phyloP scores from a whole-genome alignment of 805 yeast genomes.

The Priceomyces fermenticarens region DNA sequence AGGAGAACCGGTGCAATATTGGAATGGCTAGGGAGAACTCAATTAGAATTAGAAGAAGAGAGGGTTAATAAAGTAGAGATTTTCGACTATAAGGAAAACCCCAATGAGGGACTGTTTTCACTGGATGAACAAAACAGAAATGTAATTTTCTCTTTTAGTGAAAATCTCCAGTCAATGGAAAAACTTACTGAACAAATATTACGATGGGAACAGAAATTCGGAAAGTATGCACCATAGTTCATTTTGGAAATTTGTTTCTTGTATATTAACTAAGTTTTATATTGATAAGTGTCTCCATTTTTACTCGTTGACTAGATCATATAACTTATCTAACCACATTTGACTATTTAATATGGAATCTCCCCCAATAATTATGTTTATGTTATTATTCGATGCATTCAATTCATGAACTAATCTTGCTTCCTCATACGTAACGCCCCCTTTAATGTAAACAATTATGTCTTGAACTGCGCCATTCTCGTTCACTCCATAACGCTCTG shows the following conservation, averaged over 20 bases:
- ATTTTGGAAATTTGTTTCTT: not conserved
- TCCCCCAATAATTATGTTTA: constrained; percentile 80
- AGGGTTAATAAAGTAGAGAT: constrained; percentile 54
- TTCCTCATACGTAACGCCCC: constrained; percentile 93
- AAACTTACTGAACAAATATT: constrained; percentile 66
- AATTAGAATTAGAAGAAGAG: constrained; percentile 75
- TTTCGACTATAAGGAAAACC: constrained; percentile 43
- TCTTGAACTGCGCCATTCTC: constrained; percentile 51
- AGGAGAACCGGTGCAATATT: constrained; percentile 85
- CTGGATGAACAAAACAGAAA: constrained; percentile 23
- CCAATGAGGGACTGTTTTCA: constrained; percentile 12
- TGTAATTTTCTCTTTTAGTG: constrained; percentile 47
- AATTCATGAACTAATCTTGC: constrained; percentile 77
- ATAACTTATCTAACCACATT: constrained; percentile 30
- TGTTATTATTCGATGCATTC: constrained; percentile 51
- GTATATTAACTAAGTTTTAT: not conserved
- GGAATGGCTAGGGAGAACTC: constrained; percentile 87
- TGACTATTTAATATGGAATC: constrained; percentile 34
- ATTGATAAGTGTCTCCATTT: not conserved
- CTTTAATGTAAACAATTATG: constrained; percentile 69
- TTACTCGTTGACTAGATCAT: constrained; percentile 25
- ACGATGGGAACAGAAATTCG: constrained; percentile 76
- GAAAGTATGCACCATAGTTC: constrained; percentile 42
- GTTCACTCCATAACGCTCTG: constrained; percentile 22
- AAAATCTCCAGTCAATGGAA: constrained; percentile 67